Evolutionary conservation across 2,329 filamentous ascomycete species (phyloP).

Genomic region (Neonectria neomacrospora): DNA sequence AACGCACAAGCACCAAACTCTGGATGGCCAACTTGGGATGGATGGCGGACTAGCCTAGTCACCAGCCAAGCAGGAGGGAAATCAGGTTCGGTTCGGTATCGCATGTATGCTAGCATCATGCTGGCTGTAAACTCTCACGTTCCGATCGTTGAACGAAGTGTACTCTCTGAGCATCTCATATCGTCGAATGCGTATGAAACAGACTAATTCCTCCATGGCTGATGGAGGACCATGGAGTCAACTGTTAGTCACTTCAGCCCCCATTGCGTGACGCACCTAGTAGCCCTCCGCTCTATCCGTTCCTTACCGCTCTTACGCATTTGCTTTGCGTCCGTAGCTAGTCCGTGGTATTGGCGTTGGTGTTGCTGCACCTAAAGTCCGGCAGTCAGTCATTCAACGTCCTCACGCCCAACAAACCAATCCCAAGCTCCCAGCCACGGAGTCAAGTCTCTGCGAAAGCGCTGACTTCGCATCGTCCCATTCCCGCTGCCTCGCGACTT

Average conservation of each 20-base stretch:
- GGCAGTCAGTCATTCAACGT: background rate
- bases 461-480: background rate
- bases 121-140: background rate
- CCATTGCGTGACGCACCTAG: background rate
- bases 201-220: background rate
- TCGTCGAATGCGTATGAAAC: background rate
- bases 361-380: background rate
- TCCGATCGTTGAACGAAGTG: background rate
- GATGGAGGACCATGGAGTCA: background rate
- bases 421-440: background rate
- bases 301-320: slow-evolving; percentile 1
- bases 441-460: background rate
- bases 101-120: background rate
- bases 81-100: background rate
- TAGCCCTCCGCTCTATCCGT: background rate
- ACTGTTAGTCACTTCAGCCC: background rate
- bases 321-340: background rate
- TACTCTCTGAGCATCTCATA: background rate
- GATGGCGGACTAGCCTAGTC: background rate
- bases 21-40: background rate
- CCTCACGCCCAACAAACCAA: background rate
- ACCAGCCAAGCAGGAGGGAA: background rate
- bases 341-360: background rate
- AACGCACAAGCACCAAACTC: background rate
- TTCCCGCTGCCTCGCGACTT: background rate